A percentile compares a stretch with the other conserved stretches of the same genome.
These are phyloP conservation scores for Daldinia vernicosa DNA, from an alignment of 495 filamentous ascomycete species.

Conservation along the genomic window DNA sequence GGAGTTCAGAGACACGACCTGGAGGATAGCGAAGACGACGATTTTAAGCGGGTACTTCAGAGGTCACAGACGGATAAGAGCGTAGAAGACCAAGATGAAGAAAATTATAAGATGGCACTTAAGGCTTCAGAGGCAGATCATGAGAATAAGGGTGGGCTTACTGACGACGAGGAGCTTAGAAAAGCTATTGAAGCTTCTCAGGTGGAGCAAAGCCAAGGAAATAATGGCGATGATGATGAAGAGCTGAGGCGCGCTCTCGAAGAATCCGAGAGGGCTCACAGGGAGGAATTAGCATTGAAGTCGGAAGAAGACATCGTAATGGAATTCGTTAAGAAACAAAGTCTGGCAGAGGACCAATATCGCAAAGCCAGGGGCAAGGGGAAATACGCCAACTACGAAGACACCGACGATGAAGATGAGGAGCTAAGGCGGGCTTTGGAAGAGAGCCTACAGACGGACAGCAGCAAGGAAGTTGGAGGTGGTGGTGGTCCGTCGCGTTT, in stretches of 20 bases:
- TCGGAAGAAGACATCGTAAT: constrained; percentile 78
- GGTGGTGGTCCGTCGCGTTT: constrained; percentile 41
- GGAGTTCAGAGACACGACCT: constrained; percentile 49
- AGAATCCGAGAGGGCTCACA: constrained; percentile 55
- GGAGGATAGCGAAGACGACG: constrained; percentile 51
- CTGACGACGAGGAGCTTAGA: constrained; percentile 59
- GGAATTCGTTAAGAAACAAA: constrained; percentile 82
- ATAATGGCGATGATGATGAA: constrained; percentile 53
- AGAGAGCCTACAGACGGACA: constrained; percentile 54
- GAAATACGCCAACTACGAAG: constrained; percentile 23
- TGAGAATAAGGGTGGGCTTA: neutral
- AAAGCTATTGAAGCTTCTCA: constrained; percentile 58
- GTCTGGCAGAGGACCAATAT: constrained; percentile 70
- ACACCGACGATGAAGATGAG: constrained; percentile 53
- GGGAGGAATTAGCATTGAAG: constrained; percentile 53
- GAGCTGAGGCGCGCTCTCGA: constrained; percentile 56
- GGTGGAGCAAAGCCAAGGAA: constrained; percentile 23
- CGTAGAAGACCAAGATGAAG: constrained; percentile 16
- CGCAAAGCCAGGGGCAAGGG: constrained; percentile 42
- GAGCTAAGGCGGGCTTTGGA: constrained; percentile 57
- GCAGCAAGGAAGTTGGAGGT: constrained; percentile 12
- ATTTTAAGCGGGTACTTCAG: constrained; percentile 45
- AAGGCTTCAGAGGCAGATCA: constrained; percentile 37
- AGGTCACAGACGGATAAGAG: constrained; percentile 31
- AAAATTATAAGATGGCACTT: constrained; percentile 46